Evolutionary conservation across 2,329 filamentous ascomycete species (phyloP), one percentile per base, ranked within the genome.

Genomic region (Cytospora paraplurivora): DNA sequence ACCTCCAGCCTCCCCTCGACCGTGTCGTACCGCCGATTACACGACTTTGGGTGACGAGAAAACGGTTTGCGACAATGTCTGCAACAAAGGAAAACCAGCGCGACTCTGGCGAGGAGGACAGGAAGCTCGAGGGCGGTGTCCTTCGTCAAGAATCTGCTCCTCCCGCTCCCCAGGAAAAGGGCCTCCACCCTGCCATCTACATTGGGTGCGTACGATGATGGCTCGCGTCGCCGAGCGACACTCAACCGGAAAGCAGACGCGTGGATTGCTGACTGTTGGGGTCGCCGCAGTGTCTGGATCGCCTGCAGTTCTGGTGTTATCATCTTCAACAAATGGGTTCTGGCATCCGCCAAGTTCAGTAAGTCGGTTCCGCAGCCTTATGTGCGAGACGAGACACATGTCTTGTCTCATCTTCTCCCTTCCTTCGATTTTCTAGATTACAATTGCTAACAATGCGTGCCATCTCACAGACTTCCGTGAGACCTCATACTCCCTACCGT

Each of bases 251-350:
- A 27, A 27, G 27, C 11, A 5, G 44, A 21, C 7, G 8, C 21
- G 13, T 44, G 17, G 4, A 11, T 27, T 56, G 44, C 64, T 66
- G 21, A 66, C 32, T 32, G 17, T 21, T 34, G 41, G n/a, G 19
- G 44, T 47, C n/a, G 35, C 6, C 68, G 47, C 75, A 96, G 92
- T 70, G 82, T 87, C 70, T 97, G 93, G 93, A 97, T 97, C 73
- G 82, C 88, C 65, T 84, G 96, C 75, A 94, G 90, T 72, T 95
- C 92, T 57, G 90, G 88, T 72, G 92, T 96, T 73, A 97, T 97
- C 75, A 82, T 97, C 67, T 97, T 96, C 88, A 97, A 97, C 87
- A 97, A 97, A 84, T 95, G 91, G 86, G 91, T 97, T 71, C 83
- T 97, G 66, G 88, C 93, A 73, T 92, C 88, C 53, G 83, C 88